phyloP scores from a whole-genome alignment of 371 early-diverging fungal species.

The Batkoa obscura region DNA sequence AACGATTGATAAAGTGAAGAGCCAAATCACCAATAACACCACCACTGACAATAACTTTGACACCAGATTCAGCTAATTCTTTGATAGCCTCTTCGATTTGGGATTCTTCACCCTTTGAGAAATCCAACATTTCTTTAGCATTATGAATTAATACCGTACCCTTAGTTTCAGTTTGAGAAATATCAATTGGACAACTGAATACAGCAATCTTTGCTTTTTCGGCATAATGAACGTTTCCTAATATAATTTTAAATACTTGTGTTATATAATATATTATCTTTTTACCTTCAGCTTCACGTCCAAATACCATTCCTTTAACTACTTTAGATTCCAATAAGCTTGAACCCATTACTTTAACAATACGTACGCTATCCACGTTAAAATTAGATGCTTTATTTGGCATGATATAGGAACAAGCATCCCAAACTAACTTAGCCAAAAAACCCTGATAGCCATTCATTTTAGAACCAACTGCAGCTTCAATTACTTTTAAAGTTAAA shows the following conservation, averaged over 20 bases:
- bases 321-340: slow-evolving; percentile 80
- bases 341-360: slow-evolving; percentile 95
- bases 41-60: slow-evolving; percentile 85
- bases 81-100: slow-evolving; percentile 59
- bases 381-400: slow-evolving; percentile 68
- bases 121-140: slow-evolving; percentile 92
- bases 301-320: slow-evolving; percentile 97
- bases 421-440: slow-evolving; percentile 56
- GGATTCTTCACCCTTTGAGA: slow-evolving; percentile 83
- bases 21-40: slow-evolving; percentile 82
- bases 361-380: slow-evolving; percentile 88
- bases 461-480: slow-evolving; percentile 70
- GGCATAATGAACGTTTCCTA: slow-evolving; percentile 28
- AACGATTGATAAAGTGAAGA: slow-evolving; percentile 81
- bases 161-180: slow-evolving; percentile 95
- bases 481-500: slow-evolving; percentile 50
- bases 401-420: slow-evolving; percentile 81
- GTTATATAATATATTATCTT: not conserved
- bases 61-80: slow-evolving; percentile 78
- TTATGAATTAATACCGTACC: slow-evolving; percentile 96
- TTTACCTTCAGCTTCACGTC: slow-evolving; percentile 76
- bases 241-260: not conserved
- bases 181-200: slow-evolving; percentile 91
- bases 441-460: slow-evolving; percentile 88
- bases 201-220: slow-evolving; percentile 86